Conservation (phyloP, 208 protist species). For the Wallacemonas rigidus region DNA sequence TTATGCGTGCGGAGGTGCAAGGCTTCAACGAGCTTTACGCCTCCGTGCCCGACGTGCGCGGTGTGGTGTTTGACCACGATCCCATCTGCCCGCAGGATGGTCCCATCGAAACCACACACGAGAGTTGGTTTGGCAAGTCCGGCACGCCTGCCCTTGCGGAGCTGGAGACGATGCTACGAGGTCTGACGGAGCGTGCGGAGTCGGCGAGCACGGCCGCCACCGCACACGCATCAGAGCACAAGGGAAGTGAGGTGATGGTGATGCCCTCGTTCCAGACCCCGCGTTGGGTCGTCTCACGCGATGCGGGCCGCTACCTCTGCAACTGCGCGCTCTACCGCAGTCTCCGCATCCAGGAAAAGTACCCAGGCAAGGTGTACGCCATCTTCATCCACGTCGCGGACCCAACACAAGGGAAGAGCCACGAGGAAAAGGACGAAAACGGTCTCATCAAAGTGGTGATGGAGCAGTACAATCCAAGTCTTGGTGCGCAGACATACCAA, state of each 20-base stretch:
- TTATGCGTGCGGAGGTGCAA: slow-evolving; percentile 57
- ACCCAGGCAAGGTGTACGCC: slow-evolving; percentile 28
- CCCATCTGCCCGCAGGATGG: slow-evolving; percentile 42
- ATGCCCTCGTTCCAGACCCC: slow-evolving; percentile 41
- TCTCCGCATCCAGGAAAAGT: slow-evolving; percentile 50
- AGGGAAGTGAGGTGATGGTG: slow-evolving; percentile 20
- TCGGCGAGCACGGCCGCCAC: background rate
- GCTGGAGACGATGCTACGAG: slow-evolving; percentile 29
- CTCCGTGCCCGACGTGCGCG: slow-evolving; percentile 41
- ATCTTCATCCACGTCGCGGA: slow-evolving; percentile 66
- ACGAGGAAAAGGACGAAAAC: background rate
- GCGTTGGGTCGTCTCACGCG: slow-evolving; percentile 47
- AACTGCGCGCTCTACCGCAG: slow-evolving; percentile 69
- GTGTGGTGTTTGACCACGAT: slow-evolving; percentile 45
- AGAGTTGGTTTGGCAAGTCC: slow-evolving; percentile 51
- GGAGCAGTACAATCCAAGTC: background rate
- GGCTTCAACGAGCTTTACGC: slow-evolving; percentile 72
- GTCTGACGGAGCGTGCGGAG: slow-evolving; percentile 8
- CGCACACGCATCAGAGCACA: slow-evolving; percentile 3
- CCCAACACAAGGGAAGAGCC: slow-evolving; percentile 18
- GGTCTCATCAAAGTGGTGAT: background rate
- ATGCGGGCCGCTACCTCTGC: slow-evolving; percentile 75
- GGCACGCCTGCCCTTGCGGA: slow-evolving; percentile 25
- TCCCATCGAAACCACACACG: slow-evolving; percentile 23
- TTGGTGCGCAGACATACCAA: background rate